Percentiles rank a stretch among this genome's conserved stretches.
Conservation (phyloP, 805 yeast species). For the Cyberlindnera mycetangii region DNA sequence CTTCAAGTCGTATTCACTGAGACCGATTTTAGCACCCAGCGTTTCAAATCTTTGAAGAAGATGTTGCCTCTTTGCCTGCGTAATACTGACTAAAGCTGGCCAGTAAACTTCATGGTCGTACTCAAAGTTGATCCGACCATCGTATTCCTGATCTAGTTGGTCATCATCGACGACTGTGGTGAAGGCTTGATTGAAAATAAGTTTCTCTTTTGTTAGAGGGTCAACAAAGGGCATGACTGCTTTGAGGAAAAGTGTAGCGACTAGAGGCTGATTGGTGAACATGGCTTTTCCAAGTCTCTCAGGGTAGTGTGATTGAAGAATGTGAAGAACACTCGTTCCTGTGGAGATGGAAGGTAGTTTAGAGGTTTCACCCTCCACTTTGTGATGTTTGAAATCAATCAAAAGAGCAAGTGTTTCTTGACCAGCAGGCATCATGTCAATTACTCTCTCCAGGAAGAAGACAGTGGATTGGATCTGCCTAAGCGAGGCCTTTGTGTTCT, state of each 20-base stretch:
- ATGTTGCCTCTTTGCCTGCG: slow-evolving; percentile 51
- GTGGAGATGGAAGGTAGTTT: slow-evolving; percentile 81
- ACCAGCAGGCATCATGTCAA: slow-evolving; percentile 92
- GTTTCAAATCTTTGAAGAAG: slow-evolving; percentile 65
- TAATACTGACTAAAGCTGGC: slow-evolving; percentile 60
- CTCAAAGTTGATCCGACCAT: slow-evolving; percentile 78
- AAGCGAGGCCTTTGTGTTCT: slow-evolving; percentile 83
- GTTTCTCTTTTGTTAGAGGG: slow-evolving; percentile 88
- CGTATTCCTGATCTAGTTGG: slow-evolving; percentile 79
- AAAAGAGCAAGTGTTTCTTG: slow-evolving; percentile 88
- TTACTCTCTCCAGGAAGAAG: slow-evolving; percentile 83
- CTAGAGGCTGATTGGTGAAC: slow-evolving; percentile 85
- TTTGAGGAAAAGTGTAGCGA: slow-evolving; percentile 87
- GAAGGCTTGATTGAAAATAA: slow-evolving; percentile 86
- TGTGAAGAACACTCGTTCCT: slow-evolving; percentile 87
- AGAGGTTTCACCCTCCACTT: slow-evolving; percentile 40
- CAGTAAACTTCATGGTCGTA: slow-evolving; percentile 79
- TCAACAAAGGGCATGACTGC: slow-evolving; percentile 92
- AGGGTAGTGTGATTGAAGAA: slow-evolving; percentile 94
- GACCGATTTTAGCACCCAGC: slow-evolving; percentile 70
- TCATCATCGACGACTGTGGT: slow-evolving; percentile 72
- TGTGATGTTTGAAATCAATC: slow-evolving; percentile 82
- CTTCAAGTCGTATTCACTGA: slow-evolving; percentile 78
- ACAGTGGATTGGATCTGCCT: slow-evolving; percentile 93
- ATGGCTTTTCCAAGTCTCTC: slow-evolving; percentile 92